Evolutionary conservation across 768 basidiomycete genomes (phyloP), one percentile per base, ranked within the genome.

Genomic region (Panellus pusillus): DNA sequence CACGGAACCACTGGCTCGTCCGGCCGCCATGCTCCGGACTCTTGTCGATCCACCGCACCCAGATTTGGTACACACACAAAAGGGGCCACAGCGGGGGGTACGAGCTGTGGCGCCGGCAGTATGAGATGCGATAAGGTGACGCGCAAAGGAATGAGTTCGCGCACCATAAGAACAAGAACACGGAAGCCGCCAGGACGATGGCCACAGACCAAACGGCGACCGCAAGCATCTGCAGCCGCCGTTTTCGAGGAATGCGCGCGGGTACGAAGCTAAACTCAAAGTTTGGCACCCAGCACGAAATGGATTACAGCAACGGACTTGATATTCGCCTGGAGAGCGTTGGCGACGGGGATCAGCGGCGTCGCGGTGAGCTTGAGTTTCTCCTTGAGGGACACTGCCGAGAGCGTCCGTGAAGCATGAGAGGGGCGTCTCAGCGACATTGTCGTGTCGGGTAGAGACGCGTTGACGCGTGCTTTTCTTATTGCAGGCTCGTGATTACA

Each of bases 191-290:
- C 51, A 88, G 76, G 3, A 89, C 79, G 47, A 97, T 84, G 68
- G 86, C 72, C n/a, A 87, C 81, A 27, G 91, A 90, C 93, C 91
- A 96, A 47, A 85, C 60, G 14, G 94, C 91, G 42, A 98, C 96
- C 0, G 83, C 87, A 58, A 93, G 75, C 61, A 91, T 98, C 74
- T 98, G 95, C 54, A 96, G 68, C 62, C 94, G 77, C 61, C 94
- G 80, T 69, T 87, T 88, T 55, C 86, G 80, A 14, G 95, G 95
- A 63, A 98, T 88, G 64, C 83, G 82, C 8, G 91, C 80, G 0
- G 94, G 94, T 1, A 87, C 94, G 66, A 93, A 97, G 46, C 89
- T 91, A 58, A 15, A 55, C 24, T 24, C 24, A 6, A 24, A 24
- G 24, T 24, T 24, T 24, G 24, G 24, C 24, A 24, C 24, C 24